Percentiles rank a stretch among this genome's conserved stretches.
phyloP scores from a whole-genome alignment of 2,329 filamentous ascomycete species.

The Monosporascus ibericus region DNA sequence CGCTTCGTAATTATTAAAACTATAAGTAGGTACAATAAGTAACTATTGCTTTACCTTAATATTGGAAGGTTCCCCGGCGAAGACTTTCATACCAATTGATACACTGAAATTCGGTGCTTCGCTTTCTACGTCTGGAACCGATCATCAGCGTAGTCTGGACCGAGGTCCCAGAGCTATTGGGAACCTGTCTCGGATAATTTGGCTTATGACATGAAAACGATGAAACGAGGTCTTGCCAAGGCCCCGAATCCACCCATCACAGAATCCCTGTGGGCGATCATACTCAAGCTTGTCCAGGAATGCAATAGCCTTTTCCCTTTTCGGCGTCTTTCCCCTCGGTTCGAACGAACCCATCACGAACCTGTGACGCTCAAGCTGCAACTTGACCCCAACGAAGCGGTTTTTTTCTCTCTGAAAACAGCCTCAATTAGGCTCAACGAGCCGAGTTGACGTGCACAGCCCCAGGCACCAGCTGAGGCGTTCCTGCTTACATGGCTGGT shows the following conservation, averaged over 20 bases:
- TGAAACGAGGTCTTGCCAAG: neutral
- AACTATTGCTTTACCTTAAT: too few relatives aligned
- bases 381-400: neutral
- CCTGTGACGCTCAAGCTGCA: neutral
- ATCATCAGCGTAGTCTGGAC: neutral
- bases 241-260: conserved; percentile 7
- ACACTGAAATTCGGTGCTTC: too few relatives aligned
- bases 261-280: conserved; percentile 20
- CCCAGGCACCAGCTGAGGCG: neutral
- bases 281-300: conserved; percentile 7
- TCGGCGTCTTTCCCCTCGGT: conserved; percentile 3
- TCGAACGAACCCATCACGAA: neutral
- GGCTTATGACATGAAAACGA: conserved; percentile 17
- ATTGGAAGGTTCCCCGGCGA: too few relatives aligned
- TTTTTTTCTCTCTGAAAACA: neutral
- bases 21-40: too few relatives aligned
- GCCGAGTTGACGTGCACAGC: neutral
- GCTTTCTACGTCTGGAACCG: too few relatives aligned
- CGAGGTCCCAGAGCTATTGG: neutral
- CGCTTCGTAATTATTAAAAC: too few relatives aligned
- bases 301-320: conserved; percentile 9
- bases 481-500: neutral
- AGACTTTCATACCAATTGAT: too few relatives aligned
- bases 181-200: conserved; percentile 12
- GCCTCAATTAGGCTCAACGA: neutral